Conservation (phyloP, 345 rosid species). For the Citropsis articulata region DNA sequence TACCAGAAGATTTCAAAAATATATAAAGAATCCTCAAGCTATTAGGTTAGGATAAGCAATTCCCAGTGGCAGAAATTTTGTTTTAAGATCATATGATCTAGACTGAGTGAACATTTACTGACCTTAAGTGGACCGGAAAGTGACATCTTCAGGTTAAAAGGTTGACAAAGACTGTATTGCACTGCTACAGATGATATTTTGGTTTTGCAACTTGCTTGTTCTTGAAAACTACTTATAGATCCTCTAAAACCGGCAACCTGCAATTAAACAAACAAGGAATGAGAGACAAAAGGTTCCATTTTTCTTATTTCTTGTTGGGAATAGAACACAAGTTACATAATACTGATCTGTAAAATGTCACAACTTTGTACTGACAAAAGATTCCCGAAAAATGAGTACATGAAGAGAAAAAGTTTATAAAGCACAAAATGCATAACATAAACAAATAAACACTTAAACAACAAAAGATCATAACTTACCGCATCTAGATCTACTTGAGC, state of each 20-base stretch:
- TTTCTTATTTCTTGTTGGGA: neutral
- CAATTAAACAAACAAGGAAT: constrained; percentile 22
- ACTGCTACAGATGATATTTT: constrained; percentile 61
- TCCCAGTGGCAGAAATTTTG: neutral
- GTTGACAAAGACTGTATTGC: constrained; percentile 63
- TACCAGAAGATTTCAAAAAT: neutral
- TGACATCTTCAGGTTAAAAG: constrained; percentile 60
- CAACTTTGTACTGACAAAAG: neutral
- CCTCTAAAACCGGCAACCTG: constrained; percentile 95
- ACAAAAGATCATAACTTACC: constrained; percentile 38
- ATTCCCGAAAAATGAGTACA: neutral
- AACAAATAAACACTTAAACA: neutral
- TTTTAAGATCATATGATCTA: neutral
- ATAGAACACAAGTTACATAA: neutral
- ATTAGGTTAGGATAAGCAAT: neutral
- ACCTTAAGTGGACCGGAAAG: constrained; percentile 82
- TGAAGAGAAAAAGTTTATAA: neutral
- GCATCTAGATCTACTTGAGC: constrained; percentile 94
- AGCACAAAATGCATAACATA: neutral
- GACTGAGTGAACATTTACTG: neutral
- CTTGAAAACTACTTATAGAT: constrained; percentile 84
- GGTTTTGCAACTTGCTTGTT: constrained; percentile 76
- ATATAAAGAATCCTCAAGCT: neutral
- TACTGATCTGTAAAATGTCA: neutral
- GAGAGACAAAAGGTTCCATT: neutral